phyloP scores from a whole-genome alignment of 2,329 filamentous ascomycete species.

The Paecilomyces sp. region DNA sequence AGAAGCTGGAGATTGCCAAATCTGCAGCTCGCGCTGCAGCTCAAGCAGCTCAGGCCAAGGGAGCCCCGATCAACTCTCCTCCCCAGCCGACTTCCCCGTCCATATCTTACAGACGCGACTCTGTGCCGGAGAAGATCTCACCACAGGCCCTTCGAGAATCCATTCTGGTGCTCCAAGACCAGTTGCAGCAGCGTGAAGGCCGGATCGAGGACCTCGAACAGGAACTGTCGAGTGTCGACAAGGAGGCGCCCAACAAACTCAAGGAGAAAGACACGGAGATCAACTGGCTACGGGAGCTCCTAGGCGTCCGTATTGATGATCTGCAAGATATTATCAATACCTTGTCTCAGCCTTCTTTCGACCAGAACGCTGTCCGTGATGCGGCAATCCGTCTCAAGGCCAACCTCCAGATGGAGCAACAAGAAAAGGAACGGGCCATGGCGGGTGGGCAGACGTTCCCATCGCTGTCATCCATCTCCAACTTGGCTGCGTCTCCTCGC shows the following conservation, averaged over 20 bases:
- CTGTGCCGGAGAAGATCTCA: constrained; percentile 75
- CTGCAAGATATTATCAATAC: constrained; percentile 84
- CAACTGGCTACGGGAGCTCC: constrained; percentile 84
- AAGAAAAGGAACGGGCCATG: constrained; percentile 81
- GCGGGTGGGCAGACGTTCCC: constrained; percentile 61
- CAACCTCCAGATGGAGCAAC: constrained; percentile 95
- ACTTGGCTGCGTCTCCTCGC: constrained; percentile 70
- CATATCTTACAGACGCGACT: constrained; percentile 34
- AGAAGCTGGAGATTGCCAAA: constrained; percentile 84
- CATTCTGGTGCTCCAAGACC: constrained; percentile 92
- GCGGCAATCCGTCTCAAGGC: constrained; percentile 88
- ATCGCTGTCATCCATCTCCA: constrained; percentile 69
- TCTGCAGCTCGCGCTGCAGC: constrained; percentile 78
- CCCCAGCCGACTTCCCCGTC: constrained; percentile 41
- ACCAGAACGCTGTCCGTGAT: constrained; percentile 74
- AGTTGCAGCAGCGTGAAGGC: constrained; percentile 87
- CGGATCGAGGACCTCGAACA: constrained; percentile 82
- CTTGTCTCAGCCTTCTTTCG: constrained; percentile 66
- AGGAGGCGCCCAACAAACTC: constrained; percentile 72
- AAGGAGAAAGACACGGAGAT: constrained; percentile 93
- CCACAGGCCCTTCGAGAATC: constrained; percentile 92
- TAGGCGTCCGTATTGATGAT: constrained; percentile 84
- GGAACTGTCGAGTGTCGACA: constrained; percentile 60
- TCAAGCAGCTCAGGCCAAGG: constrained; percentile 60
- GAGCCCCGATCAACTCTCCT: constrained; percentile 27